Percentiles rank a stretch among this genome's conserved stretches.
Conservation (phyloP, 2,329 filamentous ascomycete species). For the Paraconiothyrium sp. region DNA sequence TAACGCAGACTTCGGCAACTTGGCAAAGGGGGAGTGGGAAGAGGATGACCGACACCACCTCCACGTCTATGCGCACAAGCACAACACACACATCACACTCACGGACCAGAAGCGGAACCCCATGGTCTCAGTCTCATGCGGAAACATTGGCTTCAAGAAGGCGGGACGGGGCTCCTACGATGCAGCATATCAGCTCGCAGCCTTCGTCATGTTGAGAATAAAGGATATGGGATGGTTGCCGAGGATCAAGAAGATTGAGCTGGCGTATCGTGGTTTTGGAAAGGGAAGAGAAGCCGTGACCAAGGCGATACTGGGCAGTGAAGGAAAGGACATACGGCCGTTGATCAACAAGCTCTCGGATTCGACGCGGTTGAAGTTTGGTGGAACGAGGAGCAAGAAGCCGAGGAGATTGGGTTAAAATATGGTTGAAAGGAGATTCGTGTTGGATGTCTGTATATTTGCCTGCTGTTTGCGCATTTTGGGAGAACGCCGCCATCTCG, state of each 20-base stretch:
- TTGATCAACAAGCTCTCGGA: constrained; percentile 85
- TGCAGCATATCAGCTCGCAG: constrained; percentile 87
- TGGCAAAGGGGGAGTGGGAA: constrained; percentile 37
- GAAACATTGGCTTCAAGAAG: constrained; percentile 93
- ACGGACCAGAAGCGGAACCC: constrained; percentile 82
- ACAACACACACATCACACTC: constrained; percentile 95
- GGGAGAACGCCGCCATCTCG: not conserved
- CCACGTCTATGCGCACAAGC: constrained; percentile 85
- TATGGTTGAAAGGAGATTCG: constrained; percentile 28
- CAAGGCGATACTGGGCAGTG: constrained; percentile 87
- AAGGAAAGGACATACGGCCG: constrained; percentile 78
- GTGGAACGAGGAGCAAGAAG: constrained; percentile 86
- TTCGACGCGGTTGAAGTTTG: constrained; percentile 91
- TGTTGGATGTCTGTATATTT: constrained; percentile 39
- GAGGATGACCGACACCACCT: constrained; percentile 77
- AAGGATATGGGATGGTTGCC: constrained; percentile 81
- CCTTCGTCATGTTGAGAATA: constrained; percentile 84
- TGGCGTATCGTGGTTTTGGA: constrained; percentile 87
- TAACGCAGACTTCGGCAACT: constrained; percentile 23
- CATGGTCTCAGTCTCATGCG: constrained; percentile 81
- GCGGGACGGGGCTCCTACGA: constrained; percentile 83
- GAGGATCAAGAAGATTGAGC: constrained; percentile 79
- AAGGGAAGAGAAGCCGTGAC: constrained; percentile 85
- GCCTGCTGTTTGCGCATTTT: not conserved
- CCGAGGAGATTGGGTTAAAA: constrained; percentile 78